These are phyloP conservation scores for Zygosaccharomyces bisporus DNA, from an alignment of 805 yeast genomes.

Conservation along the genomic window DNA sequence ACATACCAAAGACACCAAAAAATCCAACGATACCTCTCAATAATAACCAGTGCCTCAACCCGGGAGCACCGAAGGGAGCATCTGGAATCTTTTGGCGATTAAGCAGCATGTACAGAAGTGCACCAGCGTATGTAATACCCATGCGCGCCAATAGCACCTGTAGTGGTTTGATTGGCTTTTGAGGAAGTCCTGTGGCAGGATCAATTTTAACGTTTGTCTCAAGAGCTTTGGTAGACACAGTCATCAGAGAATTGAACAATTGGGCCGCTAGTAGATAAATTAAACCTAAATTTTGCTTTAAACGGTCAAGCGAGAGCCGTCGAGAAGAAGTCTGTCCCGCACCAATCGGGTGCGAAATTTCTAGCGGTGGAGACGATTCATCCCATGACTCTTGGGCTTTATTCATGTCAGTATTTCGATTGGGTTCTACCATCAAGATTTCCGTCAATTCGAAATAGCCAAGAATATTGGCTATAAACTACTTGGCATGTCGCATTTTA, in stretches of 20 bases:
- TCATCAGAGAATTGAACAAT: slow-evolving; percentile 73
- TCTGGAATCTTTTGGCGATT: slow-evolving; percentile 45
- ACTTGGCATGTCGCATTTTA: not conserved
- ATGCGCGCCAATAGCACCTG: slow-evolving; percentile 77
- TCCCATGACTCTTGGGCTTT: not conserved
- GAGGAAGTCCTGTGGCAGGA: slow-evolving; percentile 34
- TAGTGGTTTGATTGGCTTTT: slow-evolving; percentile 62
- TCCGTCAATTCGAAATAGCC: not conserved
- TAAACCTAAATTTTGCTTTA: slow-evolving; percentile 49
- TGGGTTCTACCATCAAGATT: not conserved
- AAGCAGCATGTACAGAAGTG: slow-evolving; percentile 51
- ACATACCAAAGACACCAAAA: slow-evolving; percentile 75
- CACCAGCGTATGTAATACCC: slow-evolving; percentile 62
- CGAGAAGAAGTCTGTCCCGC: not conserved
- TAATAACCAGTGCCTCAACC: slow-evolving; percentile 49
- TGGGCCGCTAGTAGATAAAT: slow-evolving; percentile 57
- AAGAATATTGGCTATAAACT: not conserved
- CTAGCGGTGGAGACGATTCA: not conserved
- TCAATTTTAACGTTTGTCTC: slow-evolving; percentile 59
- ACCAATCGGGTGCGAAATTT: not conserved
- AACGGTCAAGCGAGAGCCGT: slow-evolving; percentile 16
- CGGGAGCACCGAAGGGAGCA: slow-evolving; percentile 68
- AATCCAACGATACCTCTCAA: slow-evolving; percentile 72
- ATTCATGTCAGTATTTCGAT: too few relatives aligned
- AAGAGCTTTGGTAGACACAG: slow-evolving; percentile 65